Conservation (phyloP, 306 rosid species). For the Prunus armeniaca region DNA sequence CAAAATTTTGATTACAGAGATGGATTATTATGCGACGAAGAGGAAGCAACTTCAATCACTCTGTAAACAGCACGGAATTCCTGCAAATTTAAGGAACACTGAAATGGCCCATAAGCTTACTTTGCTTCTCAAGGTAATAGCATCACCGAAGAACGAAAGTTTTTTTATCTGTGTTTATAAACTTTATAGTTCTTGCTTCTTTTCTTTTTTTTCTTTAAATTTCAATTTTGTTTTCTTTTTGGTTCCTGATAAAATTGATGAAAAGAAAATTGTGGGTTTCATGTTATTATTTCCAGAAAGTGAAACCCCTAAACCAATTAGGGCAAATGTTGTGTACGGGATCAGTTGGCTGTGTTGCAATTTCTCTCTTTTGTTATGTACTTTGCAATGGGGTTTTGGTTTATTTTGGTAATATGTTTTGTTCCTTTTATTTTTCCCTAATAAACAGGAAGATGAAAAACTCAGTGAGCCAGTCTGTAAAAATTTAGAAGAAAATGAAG, state of each 20-base stretch:
- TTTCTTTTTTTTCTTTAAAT: background rate
- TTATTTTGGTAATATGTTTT: background rate
- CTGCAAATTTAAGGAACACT: conserved; percentile 40
- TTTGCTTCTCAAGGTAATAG: conserved; percentile 31
- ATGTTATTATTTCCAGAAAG: background rate
- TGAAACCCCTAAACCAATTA: background rate
- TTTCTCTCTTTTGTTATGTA: background rate
- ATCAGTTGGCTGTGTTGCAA: background rate
- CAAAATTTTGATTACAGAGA: background rate
- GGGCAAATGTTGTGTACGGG: background rate
- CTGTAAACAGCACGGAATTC: conserved; percentile 47
- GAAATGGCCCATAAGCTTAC: conserved; percentile 44
- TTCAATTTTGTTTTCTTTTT: background rate
- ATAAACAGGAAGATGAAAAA: conserved; percentile 21
- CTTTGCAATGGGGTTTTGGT: background rate
- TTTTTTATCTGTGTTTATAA: too few relatives aligned
- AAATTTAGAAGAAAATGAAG: background rate
- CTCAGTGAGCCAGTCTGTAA: background rate
- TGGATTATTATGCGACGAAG: conserved; percentile 44
- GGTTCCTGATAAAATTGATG: background rate
- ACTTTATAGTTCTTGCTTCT: too few relatives aligned
- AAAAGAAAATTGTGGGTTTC: background rate
- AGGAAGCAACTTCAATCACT: conserved; percentile 44
- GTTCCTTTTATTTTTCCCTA: background rate
- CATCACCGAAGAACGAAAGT: too few relatives aligned